phyloP scores from a whole-genome alignment of 768 basidiomycete genomes.

The Lactifluus pinguis region DNA sequence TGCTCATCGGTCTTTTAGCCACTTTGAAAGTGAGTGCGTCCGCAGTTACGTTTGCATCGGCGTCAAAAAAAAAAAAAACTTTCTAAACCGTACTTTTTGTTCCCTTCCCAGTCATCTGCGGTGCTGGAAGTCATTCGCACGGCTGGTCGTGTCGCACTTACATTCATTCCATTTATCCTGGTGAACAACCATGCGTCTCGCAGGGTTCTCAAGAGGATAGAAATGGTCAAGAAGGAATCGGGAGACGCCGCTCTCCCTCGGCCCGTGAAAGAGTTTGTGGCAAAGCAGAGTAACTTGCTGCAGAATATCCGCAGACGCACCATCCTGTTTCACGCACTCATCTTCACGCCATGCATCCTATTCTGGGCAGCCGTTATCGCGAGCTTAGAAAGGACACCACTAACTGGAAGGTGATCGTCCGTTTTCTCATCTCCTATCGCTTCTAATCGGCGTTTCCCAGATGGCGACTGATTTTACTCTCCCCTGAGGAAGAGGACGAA shows the following conservation, averaged over 20 bases:
- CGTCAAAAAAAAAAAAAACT: not conserved
- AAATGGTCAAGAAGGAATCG: slow-evolving; percentile 29
- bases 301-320: slow-evolving; percentile 43
- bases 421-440: not conserved
- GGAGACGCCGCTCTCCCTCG: slow-evolving; percentile 32
- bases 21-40: slow-evolving; percentile 50
- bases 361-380: slow-evolving; percentile 65
- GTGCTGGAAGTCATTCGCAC: slow-evolving; percentile 63
- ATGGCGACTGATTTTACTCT: slow-evolving; percentile 81
- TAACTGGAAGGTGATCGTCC: slow-evolving; percentile 63
- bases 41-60: not conserved
- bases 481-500: slow-evolving; percentile 87
- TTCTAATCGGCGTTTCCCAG: slow-evolving; percentile 30
- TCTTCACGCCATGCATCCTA: slow-evolving; percentile 51
- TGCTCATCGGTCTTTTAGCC: slow-evolving; percentile 47
- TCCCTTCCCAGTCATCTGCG: slow-evolving; percentile 50
- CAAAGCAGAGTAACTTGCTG: slow-evolving; percentile 40
- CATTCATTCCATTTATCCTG: slow-evolving; percentile 62
- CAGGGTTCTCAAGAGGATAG: slow-evolving; percentile 42
- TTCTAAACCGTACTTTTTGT: no score
- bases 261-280: slow-evolving; percentile 33
- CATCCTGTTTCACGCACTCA: slow-evolving; percentile 41
- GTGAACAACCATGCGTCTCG: slow-evolving; percentile 47
- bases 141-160: slow-evolving; percentile 61
- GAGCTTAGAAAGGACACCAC: slow-evolving; percentile 66